Base-by-base conservation (phyloP, 2,329 filamentous ascomycete genomes). In the Talaromyces pinophilus region DNA sequence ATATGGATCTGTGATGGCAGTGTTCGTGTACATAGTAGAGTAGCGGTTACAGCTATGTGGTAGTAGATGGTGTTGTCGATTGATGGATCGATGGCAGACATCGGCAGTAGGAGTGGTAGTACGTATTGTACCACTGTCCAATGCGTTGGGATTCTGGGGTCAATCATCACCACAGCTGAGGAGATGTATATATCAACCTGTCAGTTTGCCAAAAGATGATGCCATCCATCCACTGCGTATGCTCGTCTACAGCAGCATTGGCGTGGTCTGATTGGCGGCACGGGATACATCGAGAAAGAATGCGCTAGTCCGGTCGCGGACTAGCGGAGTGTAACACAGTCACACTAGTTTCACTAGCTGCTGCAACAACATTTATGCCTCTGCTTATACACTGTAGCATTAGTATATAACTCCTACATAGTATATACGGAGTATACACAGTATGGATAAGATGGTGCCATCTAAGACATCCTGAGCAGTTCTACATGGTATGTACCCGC, bases 291-390 rank as follows among this genome's bases (percentile, higher is more conserved):
- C 38, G 15, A 25, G 15, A 10, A n/a, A 46, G 13, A 42, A 60
- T 30, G 22, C 15, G 13, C 57, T 60, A 60, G 38, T 28, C 57
- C 10, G 10, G 2, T 28, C 10, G 1, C 5, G n/a, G 57, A 44
- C 22, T 60, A 33, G 38, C n/a, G 6, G 19, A n/a, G 57, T 60
- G 57, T 60, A 60, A 60, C 57, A 46, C 57, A 60, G 38, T 40
- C 35, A 42, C 33, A 40, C 52, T 35, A 55, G 25, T 2, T 3
- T 25, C 25, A 25, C 25, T 25, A 25, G 22, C 22, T 52, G 48
- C 48, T 52, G 48, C 44, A 22, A 22, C 44, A 22, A 48, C 44
- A 48, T 48, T 13, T 46, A 22, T 35, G 33, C 10, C 33, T 35
- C 11, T 38, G 33, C 35, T 38, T 5, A 38, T 38, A 35, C 2